Conservation (phyloP, 139 green algal genomes). For the Dunaliella primolecta region DNA sequence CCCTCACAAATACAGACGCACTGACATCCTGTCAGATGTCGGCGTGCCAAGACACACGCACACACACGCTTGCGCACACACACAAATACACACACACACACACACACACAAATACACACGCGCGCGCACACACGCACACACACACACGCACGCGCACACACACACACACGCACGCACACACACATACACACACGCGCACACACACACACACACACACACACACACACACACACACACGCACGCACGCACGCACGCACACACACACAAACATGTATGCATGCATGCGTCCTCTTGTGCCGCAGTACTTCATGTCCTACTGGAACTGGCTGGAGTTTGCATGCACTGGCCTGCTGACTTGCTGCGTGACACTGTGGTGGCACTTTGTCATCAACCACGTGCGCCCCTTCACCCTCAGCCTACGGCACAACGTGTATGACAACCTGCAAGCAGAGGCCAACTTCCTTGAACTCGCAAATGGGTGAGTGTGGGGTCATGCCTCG, state of each 20-base stretch:
- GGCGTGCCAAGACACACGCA: too few relatives aligned
- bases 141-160: not conserved
- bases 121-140: not conserved
- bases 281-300: not conserved
- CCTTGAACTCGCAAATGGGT: conserved; percentile 43
- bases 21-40: too few relatives aligned
- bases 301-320: conserved; percentile 52
- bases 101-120: not conserved
- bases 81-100: not conserved
- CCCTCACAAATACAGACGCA: too few relatives aligned
- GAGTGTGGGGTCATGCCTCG: not conserved
- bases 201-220: not conserved
- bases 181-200: not conserved
- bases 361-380: conserved; percentile 10
- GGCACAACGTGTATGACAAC: conserved; percentile 66
- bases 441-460: conserved; percentile 60
- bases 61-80: not conserved
- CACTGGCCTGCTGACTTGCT: conserved; percentile 62
- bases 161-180: not conserved
- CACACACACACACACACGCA: not conserved
- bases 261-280: too few relatives aligned
- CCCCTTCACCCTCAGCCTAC: conserved; percentile 57
- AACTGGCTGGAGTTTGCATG: conserved; percentile 70
- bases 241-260: not conserved
- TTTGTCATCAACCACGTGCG: conserved; percentile 50